These are phyloP conservation scores for Phytophthora pisi DNA, from an alignment of 352 stramenopile species.

Conservation along the genomic window DNA sequence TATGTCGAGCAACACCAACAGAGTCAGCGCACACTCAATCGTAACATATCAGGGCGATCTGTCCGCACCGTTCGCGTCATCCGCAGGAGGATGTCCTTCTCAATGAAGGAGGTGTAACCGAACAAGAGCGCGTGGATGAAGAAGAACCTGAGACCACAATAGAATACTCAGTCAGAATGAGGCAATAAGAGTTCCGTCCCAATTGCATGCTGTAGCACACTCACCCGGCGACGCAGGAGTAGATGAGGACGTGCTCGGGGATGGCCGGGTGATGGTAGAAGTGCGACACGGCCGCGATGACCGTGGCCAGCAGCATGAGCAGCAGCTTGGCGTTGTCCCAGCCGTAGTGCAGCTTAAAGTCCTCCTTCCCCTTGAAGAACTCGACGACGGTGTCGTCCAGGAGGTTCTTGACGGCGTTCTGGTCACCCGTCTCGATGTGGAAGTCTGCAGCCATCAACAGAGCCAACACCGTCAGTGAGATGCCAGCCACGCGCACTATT, in stretches of 20 bases:
- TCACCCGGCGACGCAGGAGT: conserved; percentile 69
- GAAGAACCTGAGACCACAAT: conserved; percentile 63
- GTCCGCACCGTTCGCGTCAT: conserved; percentile 62
- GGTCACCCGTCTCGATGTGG: conserved; percentile 83
- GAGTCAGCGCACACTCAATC: conserved; percentile 5
- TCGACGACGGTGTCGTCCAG: conserved; percentile 83
- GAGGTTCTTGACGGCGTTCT: conserved; percentile 88
- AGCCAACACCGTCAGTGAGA: conserved; percentile 8
- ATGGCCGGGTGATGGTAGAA: conserved; percentile 71
- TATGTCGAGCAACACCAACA: neutral
- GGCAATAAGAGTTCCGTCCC: neutral
- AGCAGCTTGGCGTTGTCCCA: conserved; percentile 88
- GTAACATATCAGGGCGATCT: too few species aligned
- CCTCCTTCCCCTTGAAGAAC: conserved; percentile 65
- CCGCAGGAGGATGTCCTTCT: conserved; percentile 80
- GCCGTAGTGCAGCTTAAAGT: conserved; percentile 71
- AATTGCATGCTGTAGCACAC: conserved; percentile 8
- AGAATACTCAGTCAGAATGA: neutral
- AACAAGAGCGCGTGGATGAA: conserved; percentile 77
- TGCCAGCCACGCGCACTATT: neutral
- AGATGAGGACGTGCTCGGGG: conserved; percentile 71
- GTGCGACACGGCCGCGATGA: conserved; percentile 68
- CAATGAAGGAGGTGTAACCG: conserved; percentile 72
- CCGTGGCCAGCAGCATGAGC: conserved; percentile 71
- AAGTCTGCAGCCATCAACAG: conserved; percentile 25